Evolutionary conservation across 306 rosid species (phyloP), one percentile per base, ranked within the genome.

Genomic region (Vigna radiata): DNA sequence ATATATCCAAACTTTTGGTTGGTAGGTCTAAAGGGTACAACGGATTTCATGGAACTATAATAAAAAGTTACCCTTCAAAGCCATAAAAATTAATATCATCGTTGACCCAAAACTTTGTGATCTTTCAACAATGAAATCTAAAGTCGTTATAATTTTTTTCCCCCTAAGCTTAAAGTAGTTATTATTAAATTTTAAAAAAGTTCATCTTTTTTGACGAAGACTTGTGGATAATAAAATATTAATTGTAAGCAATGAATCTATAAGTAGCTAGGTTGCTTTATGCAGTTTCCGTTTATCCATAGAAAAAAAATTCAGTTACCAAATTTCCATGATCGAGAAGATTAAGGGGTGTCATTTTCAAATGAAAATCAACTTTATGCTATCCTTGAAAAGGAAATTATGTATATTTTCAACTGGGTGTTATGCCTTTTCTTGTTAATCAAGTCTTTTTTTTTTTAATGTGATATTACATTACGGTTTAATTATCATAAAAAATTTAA

Each of bases 41-140:
- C 80, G 86, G 83, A 83, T 78, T 78, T 83, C 50, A 78, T 67
- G 86, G 80, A 83, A 78, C 54, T 67, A 39, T 64, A 33, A 23
- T 33, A 62, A 46, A 64, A 73, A 72, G 73, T 50, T 67, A 62
- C 54, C 27, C 44, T 77, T 64, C 37, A 56, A 63, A 62, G 53
- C 76, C 70, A 73, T 71, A 72, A 65, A 75, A 83, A 52, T 18
- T 49, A 68, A 68, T 73, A 65, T 61, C 83, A 73, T 11, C 69
- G 37, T 78, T 73, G 83, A 73, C 83, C 64, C 73, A 3, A 33
- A 58, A 11, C 55, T 61, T 63, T 70, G 16, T 33, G 17, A 13
- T 27, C 68, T 75, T 55, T n/a, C 2, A 21, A 59, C 78, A 43
- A 61, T 52, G 75, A 77, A 73, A 44, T 44, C 49, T 12, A 12